Evolutionary conservation across 371 early-diverging fungal genomes (phyloP), one percentile per base, ranked within the genome.

Genomic region (Conidiobolus incongruus): DNA sequence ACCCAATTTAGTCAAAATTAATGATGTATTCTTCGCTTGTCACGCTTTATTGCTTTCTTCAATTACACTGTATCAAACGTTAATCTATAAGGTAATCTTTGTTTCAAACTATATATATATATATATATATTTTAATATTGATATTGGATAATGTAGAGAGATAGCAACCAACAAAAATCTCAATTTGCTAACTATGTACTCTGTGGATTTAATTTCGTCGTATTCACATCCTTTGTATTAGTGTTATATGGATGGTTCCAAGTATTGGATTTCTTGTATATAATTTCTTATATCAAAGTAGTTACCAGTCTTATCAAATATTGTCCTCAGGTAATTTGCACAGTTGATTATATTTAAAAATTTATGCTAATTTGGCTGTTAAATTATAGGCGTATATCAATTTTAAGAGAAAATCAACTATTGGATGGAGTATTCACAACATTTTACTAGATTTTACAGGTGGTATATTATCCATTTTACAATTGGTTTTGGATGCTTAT

Each of bases 381-480:
- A n/a, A n/a, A n/a, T n/a, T n/a, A 10, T 52, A 71, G 65, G 79
- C 62, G 1, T 80, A 66, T 58, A 45, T 85, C 38, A 92, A 94
- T 45, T 78, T 56, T 46, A 39, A 49, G 21, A 62, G 78, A 15
- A 64, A 78, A 54, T 86, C 87, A 1, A 94, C 95, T 0, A 64
- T 66, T 3, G 95, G 95, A 0, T 94, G 93, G 93, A 77, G 78
- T 39, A 86, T 91, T 28, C 69, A 76, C 40, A 92, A 87, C 47
- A 85, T 89, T 42, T 49, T 94, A 10, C 59, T 92, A 43, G 95
- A 94, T 53, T 74, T 85, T 31, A 77, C 81, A 1, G 95, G 95
- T 30, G 95, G 95, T 1, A 34, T 62, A 0, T 52, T 92, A 21
- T 86, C 86, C 8, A 64, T 81, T 22, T 48, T 62, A 2, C 95